Conservation (phyloP, 345 rosid species). For the Laguncularia racemosa region DNA sequence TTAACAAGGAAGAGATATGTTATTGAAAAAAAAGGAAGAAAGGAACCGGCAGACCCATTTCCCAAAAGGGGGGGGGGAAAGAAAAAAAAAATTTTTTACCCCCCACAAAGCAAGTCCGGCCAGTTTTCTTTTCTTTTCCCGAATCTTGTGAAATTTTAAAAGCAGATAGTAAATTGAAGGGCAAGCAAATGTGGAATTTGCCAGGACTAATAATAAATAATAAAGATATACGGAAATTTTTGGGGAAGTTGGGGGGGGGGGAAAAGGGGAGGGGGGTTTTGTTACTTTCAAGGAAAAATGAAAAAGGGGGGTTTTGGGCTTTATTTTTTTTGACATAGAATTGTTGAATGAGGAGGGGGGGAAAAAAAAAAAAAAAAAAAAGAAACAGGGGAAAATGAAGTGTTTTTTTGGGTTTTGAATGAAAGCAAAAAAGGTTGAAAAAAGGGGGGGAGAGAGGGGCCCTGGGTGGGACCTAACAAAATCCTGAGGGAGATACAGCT, state of each 20-base stretch:
- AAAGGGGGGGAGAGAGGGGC: background rate
- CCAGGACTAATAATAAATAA: background rate
- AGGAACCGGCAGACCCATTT: too few species aligned
- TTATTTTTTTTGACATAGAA: too few species aligned
- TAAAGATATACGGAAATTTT: too few species aligned
- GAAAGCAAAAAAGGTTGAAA: too few species aligned
- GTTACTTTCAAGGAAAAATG: too few species aligned
- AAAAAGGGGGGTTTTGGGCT: too few species aligned
- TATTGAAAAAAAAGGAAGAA: too few species aligned
- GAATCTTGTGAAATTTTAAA: slow-evolving; percentile 30
- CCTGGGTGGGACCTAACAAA: slow-evolving; percentile 33
- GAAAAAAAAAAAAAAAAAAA: too few species aligned
- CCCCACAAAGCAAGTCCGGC: slow-evolving; percentile 33
- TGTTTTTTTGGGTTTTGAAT: too few species aligned
- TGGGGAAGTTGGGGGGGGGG: too few species aligned
- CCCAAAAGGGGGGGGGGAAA: slow-evolving; percentile 1
- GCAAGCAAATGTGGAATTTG: slow-evolving; percentile 31
- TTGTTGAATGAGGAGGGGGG: too few species aligned
- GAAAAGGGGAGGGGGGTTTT: too few species aligned
- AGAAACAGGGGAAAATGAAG: background rate
- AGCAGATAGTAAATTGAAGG: slow-evolving; percentile 37
- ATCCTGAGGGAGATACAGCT: slow-evolving; percentile 48
- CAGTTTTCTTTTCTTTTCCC: slow-evolving; percentile 23
- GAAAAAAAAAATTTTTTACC: slow-evolving; percentile 11
- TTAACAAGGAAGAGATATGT: background rate